phyloP scores from a whole-genome alignment of 2,329 filamentous ascomycete genomes.

The Colletotrichum tropicale region DNA sequence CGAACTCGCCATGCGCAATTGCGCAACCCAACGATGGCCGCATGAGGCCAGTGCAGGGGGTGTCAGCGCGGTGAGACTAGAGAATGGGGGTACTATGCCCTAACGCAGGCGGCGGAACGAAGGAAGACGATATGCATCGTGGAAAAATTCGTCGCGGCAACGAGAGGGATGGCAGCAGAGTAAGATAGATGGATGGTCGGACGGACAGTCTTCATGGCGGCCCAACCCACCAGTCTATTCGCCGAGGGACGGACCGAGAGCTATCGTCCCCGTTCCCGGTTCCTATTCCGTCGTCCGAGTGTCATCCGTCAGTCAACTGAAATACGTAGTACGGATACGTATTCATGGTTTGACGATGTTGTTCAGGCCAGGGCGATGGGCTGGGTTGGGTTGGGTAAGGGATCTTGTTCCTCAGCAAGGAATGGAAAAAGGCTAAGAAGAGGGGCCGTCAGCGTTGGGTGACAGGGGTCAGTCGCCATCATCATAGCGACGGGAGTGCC shows the following conservation, averaged over 20 bases:
- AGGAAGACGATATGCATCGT: neutral
- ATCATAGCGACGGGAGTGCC: neutral
- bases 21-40: slow-evolving; percentile 13
- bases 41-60: neutral
- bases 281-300: neutral
- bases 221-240: neutral
- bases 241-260: neutral
- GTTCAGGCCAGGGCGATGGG: neutral
- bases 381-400: neutral
- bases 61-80: neutral
- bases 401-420: neutral
- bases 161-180: neutral
- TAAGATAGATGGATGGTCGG: neutral
- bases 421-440: slow-evolving; percentile 15
- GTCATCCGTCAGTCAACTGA: neutral
- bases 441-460: slow-evolving; percentile 13
- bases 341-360: neutral
- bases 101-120: neutral
- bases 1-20: slow-evolving; percentile 1
- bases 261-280: neutral
- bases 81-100: slow-evolving; percentile 1
- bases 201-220: neutral
- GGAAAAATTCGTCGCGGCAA: neutral
- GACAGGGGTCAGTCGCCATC: neutral
- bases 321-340: neutral